Base-by-base conservation (phyloP, 2,329 filamentous ascomycete species). In the Hypoxylon sp. region DNA sequence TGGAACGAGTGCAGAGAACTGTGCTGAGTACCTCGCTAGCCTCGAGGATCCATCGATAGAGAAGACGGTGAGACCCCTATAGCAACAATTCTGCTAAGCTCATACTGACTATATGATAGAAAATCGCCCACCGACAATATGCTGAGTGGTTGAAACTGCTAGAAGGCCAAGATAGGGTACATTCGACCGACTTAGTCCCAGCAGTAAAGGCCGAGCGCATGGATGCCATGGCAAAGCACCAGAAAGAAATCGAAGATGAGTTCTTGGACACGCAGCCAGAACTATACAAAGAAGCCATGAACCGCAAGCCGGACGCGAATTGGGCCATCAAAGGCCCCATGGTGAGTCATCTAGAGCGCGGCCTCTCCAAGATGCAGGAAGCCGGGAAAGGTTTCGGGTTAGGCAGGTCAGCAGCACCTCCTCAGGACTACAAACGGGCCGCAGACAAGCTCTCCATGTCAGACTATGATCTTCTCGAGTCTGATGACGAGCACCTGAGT, bases 211-310 rank as follows among this genome's bases (percentile, higher is more conserved):
- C 66, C 1, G 76, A 78, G 52, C 73, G 76, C 16, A 63, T 67
- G 11, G 69, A 71, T 9, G 72, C 69, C 3, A 69, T 78, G 11
- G 68, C 72, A 20, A 68, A 72, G 44, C 74, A 77, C 36, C 79
- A 83, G 62, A 72, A 70, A 30, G 71, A 74, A 19, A 70, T 83
- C 1, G 79, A 81, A 60, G 65, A 67, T 0, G 78, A 82, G 47
- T 78, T 83, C 44, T 71, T 74, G 55, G 60, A 66, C 15, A 69
- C 70, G 9, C 75, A 77, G 53, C 75, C 78, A 5, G 70, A 73
- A 7, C 66, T 83, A 4, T 77, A 76, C 61, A 68, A 64, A 30
- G 79, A 79, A 54, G 73, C 70, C 0, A 68, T 71, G 48, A 72
- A 74, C 2, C 65, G 74, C 19, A 59, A 57, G 15, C 61, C 59